These are phyloP conservation scores for Clavispora carvajalis DNA, from an alignment of 805 yeast genomes.

Conservation along the genomic window DNA sequence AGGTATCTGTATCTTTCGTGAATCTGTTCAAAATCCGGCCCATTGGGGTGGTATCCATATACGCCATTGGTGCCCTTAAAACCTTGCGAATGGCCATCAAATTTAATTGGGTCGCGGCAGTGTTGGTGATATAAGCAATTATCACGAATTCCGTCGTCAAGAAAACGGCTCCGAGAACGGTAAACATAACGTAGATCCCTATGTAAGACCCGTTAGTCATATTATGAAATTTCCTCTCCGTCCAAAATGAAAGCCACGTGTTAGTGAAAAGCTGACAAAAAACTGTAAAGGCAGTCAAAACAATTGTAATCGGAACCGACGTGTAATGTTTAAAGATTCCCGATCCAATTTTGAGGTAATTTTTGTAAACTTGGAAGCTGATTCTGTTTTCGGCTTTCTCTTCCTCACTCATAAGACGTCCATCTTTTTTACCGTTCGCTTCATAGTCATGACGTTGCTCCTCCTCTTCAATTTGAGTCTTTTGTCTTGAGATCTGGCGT, in stretches of 20 bases:
- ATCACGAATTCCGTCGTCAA: conserved; percentile 39
- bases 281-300: conserved; percentile 10
- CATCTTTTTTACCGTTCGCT: conserved; percentile 10
- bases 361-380: conserved; percentile 25
- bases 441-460: conserved; percentile 1
- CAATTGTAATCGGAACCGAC: conserved; percentile 18
- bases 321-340: conserved; percentile 20
- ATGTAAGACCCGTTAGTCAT: conserved; percentile 56
- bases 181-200: conserved; percentile 65
- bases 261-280: conserved; percentile 57
- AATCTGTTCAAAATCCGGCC: conserved; percentile 83
- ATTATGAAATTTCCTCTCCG: conserved; percentile 45
- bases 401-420: conserved; percentile 12
- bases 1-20: conserved; percentile 80
- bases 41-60: conserved; percentile 80
- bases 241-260: conserved; percentile 85
- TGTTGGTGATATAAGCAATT: conserved; percentile 46
- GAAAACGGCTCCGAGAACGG: conserved; percentile 44
- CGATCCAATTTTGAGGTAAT: conserved; percentile 27
- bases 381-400: conserved; percentile 21
- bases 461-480: conserved; percentile 16
- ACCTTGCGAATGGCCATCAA: conserved; percentile 53
- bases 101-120: conserved; percentile 56
- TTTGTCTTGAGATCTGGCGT: conserved; percentile 8
- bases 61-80: conserved; percentile 76